phyloP scores from a whole-genome alignment of 1,284 basidiomycete species.

The Tilletia setariae region DNA sequence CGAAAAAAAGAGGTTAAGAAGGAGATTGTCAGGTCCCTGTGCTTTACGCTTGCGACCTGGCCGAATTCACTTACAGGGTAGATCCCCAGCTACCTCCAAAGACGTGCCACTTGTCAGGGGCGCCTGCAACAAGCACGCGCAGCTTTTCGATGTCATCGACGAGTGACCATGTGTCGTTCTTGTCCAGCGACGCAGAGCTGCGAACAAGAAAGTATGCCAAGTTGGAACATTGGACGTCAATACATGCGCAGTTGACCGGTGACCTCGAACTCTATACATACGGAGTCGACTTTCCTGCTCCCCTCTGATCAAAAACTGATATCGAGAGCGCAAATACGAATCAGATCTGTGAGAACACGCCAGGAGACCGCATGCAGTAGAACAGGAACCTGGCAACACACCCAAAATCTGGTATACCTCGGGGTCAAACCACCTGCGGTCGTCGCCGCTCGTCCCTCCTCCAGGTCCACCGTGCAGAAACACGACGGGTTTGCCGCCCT shows the following conservation, averaged over 20 bases:
- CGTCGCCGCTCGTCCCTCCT: slow-evolving; percentile 38
- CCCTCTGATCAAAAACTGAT: slow-evolving; percentile 60
- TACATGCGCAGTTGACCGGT: too few species aligned
- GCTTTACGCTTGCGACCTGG: background rate
- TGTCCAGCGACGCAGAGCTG: slow-evolving; percentile 65
- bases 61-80: slow-evolving; percentile 61
- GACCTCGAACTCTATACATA: slow-evolving; percentile 52
- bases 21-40: too few species aligned
- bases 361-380: background rate
- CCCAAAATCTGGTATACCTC: slow-evolving; percentile 41
- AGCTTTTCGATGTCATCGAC: slow-evolving; percentile 84
- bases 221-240: slow-evolving; percentile 22
- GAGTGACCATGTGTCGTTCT: slow-evolving; percentile 93
- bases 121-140: slow-evolving; percentile 63
- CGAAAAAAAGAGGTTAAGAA: too few species aligned
- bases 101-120: slow-evolving; percentile 48
- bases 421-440: slow-evolving; percentile 49
- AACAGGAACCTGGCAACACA: background rate
- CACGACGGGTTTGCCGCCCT: slow-evolving; percentile 42
- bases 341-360: background rate
- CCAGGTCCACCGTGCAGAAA: slow-evolving; percentile 50
- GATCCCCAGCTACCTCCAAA: slow-evolving; percentile 67
- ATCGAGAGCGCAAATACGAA: background rate
- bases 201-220: background rate
- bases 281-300: slow-evolving; percentile 77